phyloP scores from a whole-genome alignment of 2,329 filamentous ascomycete species.

The Cladophialophora chaetospira region DNA sequence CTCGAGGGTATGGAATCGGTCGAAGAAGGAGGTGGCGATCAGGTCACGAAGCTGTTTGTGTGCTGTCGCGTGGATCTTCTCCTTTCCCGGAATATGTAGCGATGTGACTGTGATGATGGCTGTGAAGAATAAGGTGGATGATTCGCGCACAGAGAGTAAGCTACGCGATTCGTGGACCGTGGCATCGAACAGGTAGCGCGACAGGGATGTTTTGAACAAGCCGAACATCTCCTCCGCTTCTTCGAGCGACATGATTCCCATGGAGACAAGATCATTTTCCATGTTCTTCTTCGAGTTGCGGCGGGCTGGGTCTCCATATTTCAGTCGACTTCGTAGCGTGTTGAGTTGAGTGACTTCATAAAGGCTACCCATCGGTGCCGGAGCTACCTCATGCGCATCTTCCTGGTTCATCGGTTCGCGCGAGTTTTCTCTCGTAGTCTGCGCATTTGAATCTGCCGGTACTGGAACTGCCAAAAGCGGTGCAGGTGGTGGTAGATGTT shows the following conservation, averaged over 20 bases:
- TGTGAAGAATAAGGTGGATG: slow-evolving; percentile 58
- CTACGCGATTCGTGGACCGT: slow-evolving; percentile 55
- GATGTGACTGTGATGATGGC: slow-evolving; percentile 61
- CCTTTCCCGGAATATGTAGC: slow-evolving; percentile 59
- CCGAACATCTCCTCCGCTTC: slow-evolving; percentile 32
- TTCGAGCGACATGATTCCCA: slow-evolving; percentile 25
- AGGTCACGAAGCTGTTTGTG: slow-evolving; percentile 60
- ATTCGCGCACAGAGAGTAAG: slow-evolving; percentile 55
- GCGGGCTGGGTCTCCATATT: slow-evolving; percentile 28
- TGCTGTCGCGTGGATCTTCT: slow-evolving; percentile 55
- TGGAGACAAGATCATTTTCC: slow-evolving; percentile 31
- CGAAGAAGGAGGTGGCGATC: slow-evolving; percentile 60
- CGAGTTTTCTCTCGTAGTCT: slow-evolving; percentile 32
- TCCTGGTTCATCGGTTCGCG: slow-evolving; percentile 28
- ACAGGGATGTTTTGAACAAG: slow-evolving; percentile 32
- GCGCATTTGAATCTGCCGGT: slow-evolving; percentile 20
- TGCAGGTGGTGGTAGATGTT: slow-evolving; percentile 9
- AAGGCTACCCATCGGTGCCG: slow-evolving; percentile 56
- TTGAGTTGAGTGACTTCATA: slow-evolving; percentile 57
- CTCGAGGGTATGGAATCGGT: slow-evolving; percentile 59
- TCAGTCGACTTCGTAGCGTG: slow-evolving; percentile 29
- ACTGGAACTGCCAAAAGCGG: not conserved
- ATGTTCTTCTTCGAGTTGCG: slow-evolving; percentile 31
- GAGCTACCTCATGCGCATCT: slow-evolving; percentile 45
- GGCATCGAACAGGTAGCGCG: slow-evolving; percentile 33